Evolutionary conservation across 768 basidiomycete species (phyloP).

Genomic region (Suillus lakei): DNA sequence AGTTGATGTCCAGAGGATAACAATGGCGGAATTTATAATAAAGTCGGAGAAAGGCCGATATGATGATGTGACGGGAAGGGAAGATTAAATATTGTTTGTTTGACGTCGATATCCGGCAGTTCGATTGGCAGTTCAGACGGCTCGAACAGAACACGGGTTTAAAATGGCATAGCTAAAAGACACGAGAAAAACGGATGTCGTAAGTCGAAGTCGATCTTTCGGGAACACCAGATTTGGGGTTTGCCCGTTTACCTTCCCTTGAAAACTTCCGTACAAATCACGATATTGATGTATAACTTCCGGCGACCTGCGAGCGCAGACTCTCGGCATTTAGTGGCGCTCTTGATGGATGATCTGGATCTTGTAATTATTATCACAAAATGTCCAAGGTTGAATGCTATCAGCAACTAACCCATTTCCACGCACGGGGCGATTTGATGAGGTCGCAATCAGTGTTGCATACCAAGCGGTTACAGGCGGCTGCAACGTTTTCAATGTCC

Average conservation of each 20-base stretch:
- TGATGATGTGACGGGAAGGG: conserved; percentile 17
- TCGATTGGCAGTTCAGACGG: conserved; percentile 16
- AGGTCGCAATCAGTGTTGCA: not conserved
- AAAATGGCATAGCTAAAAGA: conserved; percentile 30
- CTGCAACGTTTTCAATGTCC: conserved; percentile 2
- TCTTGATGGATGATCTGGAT: not conserved
- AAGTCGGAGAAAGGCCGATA: conserved; percentile 23
- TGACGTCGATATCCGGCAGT: conserved; percentile 36
- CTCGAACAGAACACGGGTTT: conserved; percentile 7
- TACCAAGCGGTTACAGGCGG: not conserved
- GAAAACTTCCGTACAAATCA: not conserved
- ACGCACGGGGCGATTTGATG: not conserved
- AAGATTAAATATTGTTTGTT: conserved; percentile 18
- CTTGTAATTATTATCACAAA: too few relatives aligned
- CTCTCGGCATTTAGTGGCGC: not conserved
- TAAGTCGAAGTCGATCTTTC: conserved; percentile 37
- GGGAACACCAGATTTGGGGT: conserved; percentile 28
- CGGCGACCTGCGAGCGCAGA: not conserved
- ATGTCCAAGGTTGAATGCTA: not conserved
- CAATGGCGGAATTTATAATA: conserved; percentile 21
- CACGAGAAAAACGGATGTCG: conserved; percentile 41
- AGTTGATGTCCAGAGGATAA: conserved; percentile 25
- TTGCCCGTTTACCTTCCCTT: not conserved
- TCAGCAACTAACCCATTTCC: not conserved
- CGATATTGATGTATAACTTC: not conserved